Percentiles rank a stretch among this genome's conserved stretches.
These are phyloP conservation scores for Verticillium nonalfalfae DNA, from an alignment of 2,329 filamentous ascomycete genomes.

Conservation along the genomic window DNA sequence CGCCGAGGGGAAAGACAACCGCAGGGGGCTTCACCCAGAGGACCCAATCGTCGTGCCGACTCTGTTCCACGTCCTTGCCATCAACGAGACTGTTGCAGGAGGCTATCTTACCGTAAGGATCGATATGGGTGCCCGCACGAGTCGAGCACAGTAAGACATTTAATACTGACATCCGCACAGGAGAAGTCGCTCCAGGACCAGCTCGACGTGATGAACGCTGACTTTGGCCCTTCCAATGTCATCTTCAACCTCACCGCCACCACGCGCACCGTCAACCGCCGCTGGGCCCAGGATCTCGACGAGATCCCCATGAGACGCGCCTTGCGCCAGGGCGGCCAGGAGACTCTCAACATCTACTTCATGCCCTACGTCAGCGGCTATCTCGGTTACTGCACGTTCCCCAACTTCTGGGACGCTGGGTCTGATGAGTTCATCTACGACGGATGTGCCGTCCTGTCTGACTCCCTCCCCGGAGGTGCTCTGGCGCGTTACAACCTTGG, in stretches of 20 bases:
- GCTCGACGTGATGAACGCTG: conserved; percentile 36
- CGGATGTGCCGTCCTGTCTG: conserved; percentile 30
- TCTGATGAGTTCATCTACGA: conserved; percentile 27
- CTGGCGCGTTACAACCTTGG: conserved; percentile 25
- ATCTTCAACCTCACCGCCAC: conserved; percentile 35
- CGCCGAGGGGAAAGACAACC: background rate
- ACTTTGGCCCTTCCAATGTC: conserved; percentile 35
- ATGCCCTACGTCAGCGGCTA: conserved; percentile 13
- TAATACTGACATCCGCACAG: conserved; percentile 12
- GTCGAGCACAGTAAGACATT: background rate
- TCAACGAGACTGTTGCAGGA: conserved; percentile 15
- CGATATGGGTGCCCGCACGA: background rate
- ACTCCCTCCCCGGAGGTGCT: conserved; percentile 29
- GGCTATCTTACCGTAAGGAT: conserved; percentile 28
- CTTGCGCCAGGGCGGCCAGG: conserved; percentile 38
- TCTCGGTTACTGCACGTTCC: conserved; percentile 28
- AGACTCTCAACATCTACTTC: conserved; percentile 38
- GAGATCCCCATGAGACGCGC: conserved; percentile 35
- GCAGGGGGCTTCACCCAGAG: background rate
- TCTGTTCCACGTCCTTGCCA: conserved; percentile 25
- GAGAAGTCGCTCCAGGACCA: conserved; percentile 29
- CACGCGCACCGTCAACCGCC: conserved; percentile 37
- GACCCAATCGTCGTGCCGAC: conserved; percentile 4
- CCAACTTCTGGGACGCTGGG: conserved; percentile 22
- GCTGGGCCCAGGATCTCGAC: conserved; percentile 27